Base-by-base conservation (phyloP, 1,284 basidiomycete species). In the Farysia itapuensis region DNA sequence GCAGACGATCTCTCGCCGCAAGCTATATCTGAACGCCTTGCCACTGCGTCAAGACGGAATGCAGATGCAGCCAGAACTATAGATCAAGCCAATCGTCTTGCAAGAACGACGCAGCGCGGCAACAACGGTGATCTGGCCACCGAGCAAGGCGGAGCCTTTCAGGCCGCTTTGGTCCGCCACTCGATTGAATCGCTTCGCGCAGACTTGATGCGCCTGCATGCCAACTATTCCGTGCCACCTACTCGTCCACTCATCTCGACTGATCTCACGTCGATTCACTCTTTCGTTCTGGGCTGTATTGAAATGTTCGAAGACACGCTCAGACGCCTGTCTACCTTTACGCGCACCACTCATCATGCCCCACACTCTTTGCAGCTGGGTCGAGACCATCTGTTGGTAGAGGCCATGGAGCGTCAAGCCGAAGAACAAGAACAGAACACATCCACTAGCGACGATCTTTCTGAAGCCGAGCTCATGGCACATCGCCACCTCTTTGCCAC, bases 171-270 rank as follows among this genome's bases (percentile, higher is more conserved):
- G n/a, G 43, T 57, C 18, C 46, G 46, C 35, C 44, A 43, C 11
- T 57, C 46, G 2, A 57, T 57, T 36, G 53, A 57, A 23, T 57
- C 53, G 4, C n/a, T 57, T 14, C 46, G 53, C n/a, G 53, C 53
- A 6, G 49, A 45, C 2, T 39, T 57, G 18, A 45, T 57, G 22
- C 53, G 50, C 15, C 30, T 57, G 14, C 53, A 57, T 16, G 43
- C 50, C 31, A 46, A 57, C 26, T n/a, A n/a, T n/a, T n/a, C n/a
- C n/a, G n/a, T n/a, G n/a, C n/a, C n/a, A n/a, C n/a, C n/a, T n/a
- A n/a, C n/a, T n/a, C n/a, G n/a, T n/a, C n/a, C n/a, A n/a, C n/a
- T n/a, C n/a, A n/a, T n/a, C n/a, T n/a, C n/a, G n/a, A n/a, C n/a
- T n/a, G n/a, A n/a, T n/a, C n/a, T n/a, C n/a, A n/a, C n/a, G n/a